Evolutionary conservation across 345 rosid genomes (phyloP).

Genomic region (Durio zibethinus): DNA sequence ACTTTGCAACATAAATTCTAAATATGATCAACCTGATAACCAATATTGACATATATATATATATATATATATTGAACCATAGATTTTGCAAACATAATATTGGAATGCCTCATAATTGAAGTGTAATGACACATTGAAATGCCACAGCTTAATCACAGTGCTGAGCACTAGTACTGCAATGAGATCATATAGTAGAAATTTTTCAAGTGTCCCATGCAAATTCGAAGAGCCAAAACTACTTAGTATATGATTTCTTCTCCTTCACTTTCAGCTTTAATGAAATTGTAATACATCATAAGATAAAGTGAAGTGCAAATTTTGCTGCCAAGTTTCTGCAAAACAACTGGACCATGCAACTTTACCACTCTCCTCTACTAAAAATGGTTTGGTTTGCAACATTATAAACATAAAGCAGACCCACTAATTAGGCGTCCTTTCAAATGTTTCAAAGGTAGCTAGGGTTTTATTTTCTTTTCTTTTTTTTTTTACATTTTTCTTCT

Average conservation of each 20-base stretch:
- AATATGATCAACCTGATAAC: not conserved
- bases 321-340: not conserved
- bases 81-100: not conserved
- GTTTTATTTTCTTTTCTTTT: too few relatives aligned
- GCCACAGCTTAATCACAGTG: not conserved
- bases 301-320: not conserved
- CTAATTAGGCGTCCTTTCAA: not conserved
- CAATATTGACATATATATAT: not conserved
- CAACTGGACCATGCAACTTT: constrained; percentile 1
- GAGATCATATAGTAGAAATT: not conserved
- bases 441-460: not conserved
- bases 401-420: not conserved
- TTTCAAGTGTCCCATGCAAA: not conserved
- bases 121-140: not conserved
- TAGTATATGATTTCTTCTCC: not conserved
- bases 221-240: not conserved
- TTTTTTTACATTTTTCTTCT: not conserved
- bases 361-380: not conserved
- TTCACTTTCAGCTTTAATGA: not conserved
- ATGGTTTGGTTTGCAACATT: not conserved
- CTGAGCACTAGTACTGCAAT: not conserved
- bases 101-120: not conserved
- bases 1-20: not conserved
- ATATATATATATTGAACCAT: not conserved
- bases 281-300: not conserved